phyloP scores from a whole-genome alignment of 2,329 filamentous ascomycete genomes.

The Dactylellina parvicollis region DNA sequence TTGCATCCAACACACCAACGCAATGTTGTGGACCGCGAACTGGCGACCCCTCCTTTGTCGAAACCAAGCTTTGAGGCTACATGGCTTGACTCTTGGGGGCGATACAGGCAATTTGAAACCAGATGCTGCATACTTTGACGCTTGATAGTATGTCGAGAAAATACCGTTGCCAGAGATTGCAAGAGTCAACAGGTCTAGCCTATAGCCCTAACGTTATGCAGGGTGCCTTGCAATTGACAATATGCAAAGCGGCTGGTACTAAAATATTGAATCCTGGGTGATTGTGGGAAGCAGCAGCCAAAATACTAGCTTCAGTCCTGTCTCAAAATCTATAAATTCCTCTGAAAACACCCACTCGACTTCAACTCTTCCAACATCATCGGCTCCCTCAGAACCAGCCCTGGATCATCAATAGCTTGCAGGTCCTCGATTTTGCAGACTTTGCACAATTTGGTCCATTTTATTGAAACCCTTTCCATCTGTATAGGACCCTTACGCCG shows the following conservation, averaged over 20 bases:
- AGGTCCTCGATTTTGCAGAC: neutral
- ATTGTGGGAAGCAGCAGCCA: neutral
- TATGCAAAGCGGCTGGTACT: too few relatives aligned
- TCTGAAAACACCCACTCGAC: neutral
- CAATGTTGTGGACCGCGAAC: too few relatives aligned
- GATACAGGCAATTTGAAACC: neutral
- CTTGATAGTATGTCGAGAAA: too few relatives aligned
- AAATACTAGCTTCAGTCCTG: neutral
- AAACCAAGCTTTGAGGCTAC: neutral
- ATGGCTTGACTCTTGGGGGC: neutral
- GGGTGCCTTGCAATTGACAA: neutral
- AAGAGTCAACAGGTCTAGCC: neutral
- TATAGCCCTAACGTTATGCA: conserved; percentile 6
- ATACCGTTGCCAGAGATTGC: too few relatives aligned
- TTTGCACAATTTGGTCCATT: too few relatives aligned
- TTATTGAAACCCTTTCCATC: too few relatives aligned
- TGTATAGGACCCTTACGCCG: too few relatives aligned
- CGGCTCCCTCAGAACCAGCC: neutral
- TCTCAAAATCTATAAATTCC: conserved; percentile 43
- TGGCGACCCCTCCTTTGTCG: neutral
- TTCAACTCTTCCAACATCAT: neutral
- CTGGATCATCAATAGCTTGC: too few relatives aligned
- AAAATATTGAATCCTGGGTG: neutral
- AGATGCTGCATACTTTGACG: too few relatives aligned
- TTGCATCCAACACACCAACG: conserved; percentile 32